A percentile compares a stretch with the other conserved stretches of the same genome.
phyloP scores from a whole-genome alignment of 331 rosid genomes.

The Telfairia occidentalis region DNA sequence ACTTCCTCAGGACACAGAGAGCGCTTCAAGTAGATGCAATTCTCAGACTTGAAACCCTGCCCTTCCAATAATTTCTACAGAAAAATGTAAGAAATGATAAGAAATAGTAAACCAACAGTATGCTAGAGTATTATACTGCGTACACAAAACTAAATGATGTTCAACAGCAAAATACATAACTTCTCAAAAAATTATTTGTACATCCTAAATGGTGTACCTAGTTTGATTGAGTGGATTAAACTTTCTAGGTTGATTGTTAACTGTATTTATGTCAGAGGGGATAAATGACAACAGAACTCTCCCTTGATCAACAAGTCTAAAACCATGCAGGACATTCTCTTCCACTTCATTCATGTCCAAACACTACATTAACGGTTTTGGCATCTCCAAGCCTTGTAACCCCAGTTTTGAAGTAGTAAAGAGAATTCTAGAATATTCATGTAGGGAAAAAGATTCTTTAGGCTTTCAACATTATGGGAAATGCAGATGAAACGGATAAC shows the following conservation, averaged over 20 bases:
- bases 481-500: neutral
- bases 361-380: neutral
- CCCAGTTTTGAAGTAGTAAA: neutral
- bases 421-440: neutral
- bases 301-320: neutral
- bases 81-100: slow-evolving; percentile 8
- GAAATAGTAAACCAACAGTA: neutral
- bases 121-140: neutral
- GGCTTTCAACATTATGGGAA: neutral
- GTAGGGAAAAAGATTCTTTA: neutral
- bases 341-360: neutral
- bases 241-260: neutral
- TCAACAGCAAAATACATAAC: neutral
- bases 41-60: slow-evolving; percentile 49
- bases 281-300: neutral
- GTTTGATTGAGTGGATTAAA: neutral
- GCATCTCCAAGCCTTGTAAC: neutral
- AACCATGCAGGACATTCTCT: neutral
- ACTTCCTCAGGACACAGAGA: slow-evolving; percentile 25
- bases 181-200: neutral
- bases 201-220: neutral
- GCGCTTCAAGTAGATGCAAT: slow-evolving; percentile 29
- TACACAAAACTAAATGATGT: slow-evolving; percentile 4
- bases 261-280: neutral
- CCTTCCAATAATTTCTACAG: slow-evolving; percentile 46